Conservation (phyloP, 352 stramenopile genomes). For the Phytophthora constricta region DNA sequence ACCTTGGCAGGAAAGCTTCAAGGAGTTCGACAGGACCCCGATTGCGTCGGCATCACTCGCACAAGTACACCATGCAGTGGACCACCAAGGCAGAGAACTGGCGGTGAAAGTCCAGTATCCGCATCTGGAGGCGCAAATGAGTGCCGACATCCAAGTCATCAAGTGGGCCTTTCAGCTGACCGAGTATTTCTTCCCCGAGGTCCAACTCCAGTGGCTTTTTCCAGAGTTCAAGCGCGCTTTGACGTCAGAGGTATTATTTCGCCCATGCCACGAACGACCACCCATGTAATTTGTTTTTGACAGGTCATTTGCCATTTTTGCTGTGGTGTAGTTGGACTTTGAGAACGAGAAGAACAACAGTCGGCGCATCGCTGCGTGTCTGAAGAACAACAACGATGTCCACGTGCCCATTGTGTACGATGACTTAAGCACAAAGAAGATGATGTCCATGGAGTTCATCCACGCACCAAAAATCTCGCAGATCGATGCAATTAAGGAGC, state of each 20-base stretch:
- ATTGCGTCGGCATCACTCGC: constrained; percentile 96
- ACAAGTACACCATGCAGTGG: constrained; percentile 95
- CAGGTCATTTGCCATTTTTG: background rate
- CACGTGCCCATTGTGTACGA: constrained; percentile 89
- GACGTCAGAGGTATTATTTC: constrained; percentile 56
- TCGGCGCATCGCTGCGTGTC: constrained; percentile 60
- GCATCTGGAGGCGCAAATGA: constrained; percentile 83
- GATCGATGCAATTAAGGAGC: constrained; percentile 74
- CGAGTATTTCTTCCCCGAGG: constrained; percentile 90
- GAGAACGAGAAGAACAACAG: constrained; percentile 86
- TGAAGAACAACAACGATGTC: constrained; percentile 61
- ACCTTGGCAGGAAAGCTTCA: constrained; percentile 89
- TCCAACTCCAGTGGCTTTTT: constrained; percentile 95
- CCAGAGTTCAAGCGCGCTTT: constrained; percentile 94
- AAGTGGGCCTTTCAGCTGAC: constrained; percentile 59
- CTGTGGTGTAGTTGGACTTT: constrained; percentile 81
- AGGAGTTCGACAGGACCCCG: constrained; percentile 90
- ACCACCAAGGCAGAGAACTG: constrained; percentile 86
- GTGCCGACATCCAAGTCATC: constrained; percentile 78
- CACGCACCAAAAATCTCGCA: constrained; percentile 94
- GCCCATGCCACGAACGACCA: background rate
- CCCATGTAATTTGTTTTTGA: background rate
- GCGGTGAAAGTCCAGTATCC: constrained; percentile 98
- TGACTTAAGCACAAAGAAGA: constrained; percentile 84
- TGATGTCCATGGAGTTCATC: constrained; percentile 99